A percentile compares a stretch with the other conserved stretches of the same genome.
phyloP scores from a whole-genome alignment of 306 rosid genomes.

The Cucumis cinereus region DNA sequence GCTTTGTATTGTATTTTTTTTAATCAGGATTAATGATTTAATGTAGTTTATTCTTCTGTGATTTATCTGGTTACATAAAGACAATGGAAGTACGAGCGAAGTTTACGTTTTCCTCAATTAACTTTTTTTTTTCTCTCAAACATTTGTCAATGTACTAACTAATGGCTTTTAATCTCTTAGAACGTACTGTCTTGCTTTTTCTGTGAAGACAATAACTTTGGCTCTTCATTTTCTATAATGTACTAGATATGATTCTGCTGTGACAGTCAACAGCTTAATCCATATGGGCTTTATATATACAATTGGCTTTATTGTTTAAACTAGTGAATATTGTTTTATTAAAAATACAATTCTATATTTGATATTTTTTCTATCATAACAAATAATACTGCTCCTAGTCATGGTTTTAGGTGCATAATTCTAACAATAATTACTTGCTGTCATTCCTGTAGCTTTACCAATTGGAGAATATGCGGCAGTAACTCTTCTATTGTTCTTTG shows the following conservation, averaged over 20 bases:
- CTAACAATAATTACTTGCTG: conserved; percentile 15
- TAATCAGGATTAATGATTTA: background rate
- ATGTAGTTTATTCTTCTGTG: background rate
- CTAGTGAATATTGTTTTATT: background rate
- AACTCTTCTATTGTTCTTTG: conserved; percentile 84
- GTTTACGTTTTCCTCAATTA: background rate
- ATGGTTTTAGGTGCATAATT: conserved; percentile 5
- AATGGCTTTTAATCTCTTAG: background rate
- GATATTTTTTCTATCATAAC: background rate
- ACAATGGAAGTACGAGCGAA: background rate
- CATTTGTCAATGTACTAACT: background rate
- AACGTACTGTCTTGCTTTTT: background rate
- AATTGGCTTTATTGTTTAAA: background rate
- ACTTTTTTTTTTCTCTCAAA: background rate
- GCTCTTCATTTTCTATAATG: background rate
- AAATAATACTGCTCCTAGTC: background rate
- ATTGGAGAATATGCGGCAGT: conserved; percentile 96
- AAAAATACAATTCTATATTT: background rate
- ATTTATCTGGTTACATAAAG: background rate
- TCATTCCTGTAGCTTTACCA: conserved; percentile 64
- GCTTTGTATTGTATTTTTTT: background rate
- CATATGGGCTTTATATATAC: background rate
- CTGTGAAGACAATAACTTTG: background rate
- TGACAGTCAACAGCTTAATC: background rate
- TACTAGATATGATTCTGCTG: background rate